A percentile compares a stretch with the other conserved stretches of the same genome.
Conservation (phyloP, 208 protist species). For the Leishmania arabica region DNA sequence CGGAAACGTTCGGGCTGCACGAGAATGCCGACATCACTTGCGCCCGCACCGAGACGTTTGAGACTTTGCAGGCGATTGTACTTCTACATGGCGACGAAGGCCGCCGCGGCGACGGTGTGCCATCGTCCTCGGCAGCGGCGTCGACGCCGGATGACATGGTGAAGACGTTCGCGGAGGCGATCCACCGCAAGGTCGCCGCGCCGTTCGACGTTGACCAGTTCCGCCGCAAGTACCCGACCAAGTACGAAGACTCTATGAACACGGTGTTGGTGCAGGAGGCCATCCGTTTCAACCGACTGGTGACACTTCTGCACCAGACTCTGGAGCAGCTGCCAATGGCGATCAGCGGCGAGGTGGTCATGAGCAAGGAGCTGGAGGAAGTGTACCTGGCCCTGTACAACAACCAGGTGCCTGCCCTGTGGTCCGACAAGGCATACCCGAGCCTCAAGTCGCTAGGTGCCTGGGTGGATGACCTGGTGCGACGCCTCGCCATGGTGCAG, state of each 20-base stretch:
- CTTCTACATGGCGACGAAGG: slow-evolving; percentile 75
- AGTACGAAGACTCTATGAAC: slow-evolving; percentile 98
- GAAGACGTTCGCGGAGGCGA: slow-evolving; percentile 72
- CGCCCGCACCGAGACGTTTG: slow-evolving; percentile 92
- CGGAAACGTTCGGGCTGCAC: slow-evolving; percentile 97
- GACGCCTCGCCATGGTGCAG: slow-evolving; percentile 93
- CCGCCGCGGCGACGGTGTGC: not conserved
- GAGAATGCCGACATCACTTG: slow-evolving; percentile 98
- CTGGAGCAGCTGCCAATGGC: slow-evolving; percentile 90
- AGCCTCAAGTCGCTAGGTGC: slow-evolving; percentile 94
- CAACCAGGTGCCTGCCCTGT: slow-evolving; percentile 95
- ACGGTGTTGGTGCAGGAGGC: slow-evolving; percentile 98
- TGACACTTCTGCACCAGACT: slow-evolving; percentile 77
- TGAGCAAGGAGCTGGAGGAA: slow-evolving; percentile 96
- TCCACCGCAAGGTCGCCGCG: slow-evolving; percentile 71
- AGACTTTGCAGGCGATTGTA: slow-evolving; percentile 87
- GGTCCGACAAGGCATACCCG: slow-evolving; percentile 93
- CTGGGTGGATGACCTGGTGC: slow-evolving; percentile 95
- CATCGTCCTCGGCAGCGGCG: slow-evolving; percentile 15
- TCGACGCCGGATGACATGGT: slow-evolving; percentile 86
- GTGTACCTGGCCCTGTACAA: slow-evolving; percentile 94
- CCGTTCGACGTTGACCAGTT: slow-evolving; percentile 91
- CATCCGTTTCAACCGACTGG: slow-evolving; percentile 96
- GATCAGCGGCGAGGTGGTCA: slow-evolving; percentile 98
- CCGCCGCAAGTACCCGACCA: slow-evolving; percentile 90